Evolutionary conservation across 352 stramenopile species (phyloP).

Genomic region (Phytophthora hibernalis): DNA sequence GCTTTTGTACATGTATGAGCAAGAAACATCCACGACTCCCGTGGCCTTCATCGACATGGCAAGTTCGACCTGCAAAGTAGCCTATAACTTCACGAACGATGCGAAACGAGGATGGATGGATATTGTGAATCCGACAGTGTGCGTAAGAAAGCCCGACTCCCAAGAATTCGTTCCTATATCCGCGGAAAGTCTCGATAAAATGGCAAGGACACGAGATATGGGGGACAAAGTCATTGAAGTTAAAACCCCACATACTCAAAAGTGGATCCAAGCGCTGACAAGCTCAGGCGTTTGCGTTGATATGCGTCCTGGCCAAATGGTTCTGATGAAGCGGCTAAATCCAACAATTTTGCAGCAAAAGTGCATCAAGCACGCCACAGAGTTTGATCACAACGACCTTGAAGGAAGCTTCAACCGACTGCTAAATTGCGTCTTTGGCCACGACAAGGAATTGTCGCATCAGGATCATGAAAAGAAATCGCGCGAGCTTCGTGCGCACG

Average conservation of each 20-base stretch:
- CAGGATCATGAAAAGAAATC: slow-evolving; percentile 53
- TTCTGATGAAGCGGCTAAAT: slow-evolving; percentile 70
- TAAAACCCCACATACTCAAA: slow-evolving; percentile 56
- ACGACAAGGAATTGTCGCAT: slow-evolving; percentile 47
- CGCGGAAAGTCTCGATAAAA: slow-evolving; percentile 38
- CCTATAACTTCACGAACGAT: slow-evolving; percentile 57
- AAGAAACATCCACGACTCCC: slow-evolving; percentile 44
- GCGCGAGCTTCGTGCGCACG: slow-evolving; percentile 43
- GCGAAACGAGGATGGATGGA: slow-evolving; percentile 62
- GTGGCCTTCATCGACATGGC: slow-evolving; percentile 66
- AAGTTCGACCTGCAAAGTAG: slow-evolving; percentile 45
- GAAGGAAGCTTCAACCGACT: slow-evolving; percentile 76
- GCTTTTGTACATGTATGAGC: slow-evolving; percentile 73
- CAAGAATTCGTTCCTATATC: slow-evolving; percentile 44
- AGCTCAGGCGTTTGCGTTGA: slow-evolving; percentile 56
- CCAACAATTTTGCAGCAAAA: slow-evolving; percentile 61
- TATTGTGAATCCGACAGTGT: slow-evolving; percentile 54
- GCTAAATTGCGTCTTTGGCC: slow-evolving; percentile 66
- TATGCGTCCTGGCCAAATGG: slow-evolving; percentile 55
- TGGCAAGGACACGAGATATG: slow-evolving; percentile 47
- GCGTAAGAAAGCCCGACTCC: slow-evolving; percentile 36
- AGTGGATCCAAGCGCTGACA: slow-evolving; percentile 63
- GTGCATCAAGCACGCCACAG: slow-evolving; percentile 63
- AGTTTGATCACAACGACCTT: slow-evolving; percentile 68
- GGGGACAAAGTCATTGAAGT: slow-evolving; percentile 56